Base-by-base conservation (phyloP, 2,329 filamentous ascomycete species). In the Gaeumannomyces tritici region DNA sequence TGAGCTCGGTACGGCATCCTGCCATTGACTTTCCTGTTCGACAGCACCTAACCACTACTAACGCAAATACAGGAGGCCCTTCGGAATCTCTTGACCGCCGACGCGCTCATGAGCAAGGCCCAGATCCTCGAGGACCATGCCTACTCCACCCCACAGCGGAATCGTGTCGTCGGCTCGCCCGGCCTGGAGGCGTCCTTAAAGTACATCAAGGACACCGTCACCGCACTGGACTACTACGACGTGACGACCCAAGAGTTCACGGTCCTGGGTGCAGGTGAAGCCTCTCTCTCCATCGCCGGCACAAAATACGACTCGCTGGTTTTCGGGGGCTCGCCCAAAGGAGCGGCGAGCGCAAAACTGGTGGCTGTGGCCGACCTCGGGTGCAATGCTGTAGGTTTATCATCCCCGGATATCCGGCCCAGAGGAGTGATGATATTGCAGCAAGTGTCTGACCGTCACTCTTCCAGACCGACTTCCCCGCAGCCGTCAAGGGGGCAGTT, bases 401-500 rank as follows among this genome's bases (percentile, higher is more conserved):
- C 18, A 2, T 6, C 42, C 8, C 11, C 11, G 42, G 33, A 3
- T 33, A 2, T 4, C 11, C 3, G 33, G 15, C 11, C 33, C 33
- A 35, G 31, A 11, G n/a, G n/a, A n/a, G n/a, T n/a, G n/a, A n/a
- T n/a, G n/a, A n/a, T n/a, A 7, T 33, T 33, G 8, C 31, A 35
- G 9, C 9, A 35, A 11, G 4, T 2, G 33, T 2, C 33, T 35
- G 33, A 35, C 33, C 4, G 3, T 35, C 18, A 8, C 12, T 15
- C 6, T n/a, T 51, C 15, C 21, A 51, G 42, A 35, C 79, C 2
- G 88, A 93, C 73, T 93, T 85, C 70, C 83, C 89, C 1, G 69
- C 78, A 1, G 73, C 76, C 1, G 75, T 88, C 4, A 72, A 76
- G 12, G 88, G 85, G 60, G 84, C 84, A 63, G 87, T 95, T 64